Evolutionary conservation across 1,139 yeast genomes (phyloP).

Genomic region (Yamadazyma atlantica): DNA sequence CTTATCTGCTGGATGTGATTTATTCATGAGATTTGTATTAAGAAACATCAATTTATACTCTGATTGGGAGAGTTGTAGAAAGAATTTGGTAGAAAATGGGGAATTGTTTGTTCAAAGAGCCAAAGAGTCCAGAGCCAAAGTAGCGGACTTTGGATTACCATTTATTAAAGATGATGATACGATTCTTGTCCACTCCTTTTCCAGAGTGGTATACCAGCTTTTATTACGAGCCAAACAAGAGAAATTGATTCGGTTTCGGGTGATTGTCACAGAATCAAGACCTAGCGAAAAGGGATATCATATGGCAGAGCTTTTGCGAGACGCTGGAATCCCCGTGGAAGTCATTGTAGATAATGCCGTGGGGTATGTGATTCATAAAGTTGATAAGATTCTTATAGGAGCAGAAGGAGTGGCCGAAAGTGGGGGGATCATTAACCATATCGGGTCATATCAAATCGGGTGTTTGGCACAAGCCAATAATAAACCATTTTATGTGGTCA

Average conservation of each 20-base stretch:
- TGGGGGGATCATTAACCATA: slow-evolving; percentile 95
- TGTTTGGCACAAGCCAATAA: slow-evolving; percentile 87
- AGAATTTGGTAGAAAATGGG: slow-evolving; percentile 89
- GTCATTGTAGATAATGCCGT: slow-evolving; percentile 92
- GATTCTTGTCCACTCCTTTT: slow-evolving; percentile 85
- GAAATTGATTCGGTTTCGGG: slow-evolving; percentile 78
- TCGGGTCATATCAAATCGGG: slow-evolving; percentile 94
- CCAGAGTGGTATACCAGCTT: slow-evolving; percentile 84
- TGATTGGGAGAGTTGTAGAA: slow-evolving; percentile 95
- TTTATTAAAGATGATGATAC: slow-evolving; percentile 93
- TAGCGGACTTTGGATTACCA: slow-evolving; percentile 84
- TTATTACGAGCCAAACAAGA: slow-evolving; percentile 70
- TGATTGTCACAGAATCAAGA: slow-evolving; percentile 89
- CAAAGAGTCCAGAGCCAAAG: slow-evolving; percentile 81
- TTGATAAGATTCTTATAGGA: slow-evolving; percentile 92
- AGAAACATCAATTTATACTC: slow-evolving; percentile 85
- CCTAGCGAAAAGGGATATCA: slow-evolving; percentile 79
- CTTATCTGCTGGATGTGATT: slow-evolving; percentile 94
- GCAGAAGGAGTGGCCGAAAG: slow-evolving; percentile 99
- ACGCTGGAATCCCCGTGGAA: slow-evolving; percentile 86
- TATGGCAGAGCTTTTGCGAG: slow-evolving; percentile 69
- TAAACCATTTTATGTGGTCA: slow-evolving; percentile 91
- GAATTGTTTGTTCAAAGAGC: slow-evolving; percentile 90
- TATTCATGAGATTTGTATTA: slow-evolving; percentile 89
- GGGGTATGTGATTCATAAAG: slow-evolving; percentile 87